Evolutionary conservation across 2,329 filamentous ascomycete genomes (phyloP).

Genomic region (Epichloe hybrida): DNA sequence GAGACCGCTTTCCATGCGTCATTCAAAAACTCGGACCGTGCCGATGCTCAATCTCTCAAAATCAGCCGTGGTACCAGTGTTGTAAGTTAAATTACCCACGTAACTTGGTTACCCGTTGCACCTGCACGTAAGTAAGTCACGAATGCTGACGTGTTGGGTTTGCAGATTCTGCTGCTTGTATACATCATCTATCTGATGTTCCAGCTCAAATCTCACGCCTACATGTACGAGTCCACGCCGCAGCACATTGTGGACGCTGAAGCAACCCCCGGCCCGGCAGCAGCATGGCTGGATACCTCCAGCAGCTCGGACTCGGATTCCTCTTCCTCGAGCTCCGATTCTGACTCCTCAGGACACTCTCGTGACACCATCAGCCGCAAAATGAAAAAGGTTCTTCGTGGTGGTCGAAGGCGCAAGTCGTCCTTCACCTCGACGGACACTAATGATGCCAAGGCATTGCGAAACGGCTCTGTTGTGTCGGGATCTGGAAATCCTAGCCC

Average conservation of each 20-base stretch:
- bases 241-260: slow-evolving; percentile 90
- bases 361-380: slow-evolving; percentile 55
- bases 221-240: slow-evolving; percentile 84
- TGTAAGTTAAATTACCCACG: slow-evolving; percentile 31
- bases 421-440: slow-evolving; percentile 57
- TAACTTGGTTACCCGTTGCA: slow-evolving; percentile 8
- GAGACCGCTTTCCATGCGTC: slow-evolving; percentile 86
- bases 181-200: slow-evolving; percentile 78
- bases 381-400: slow-evolving; percentile 62
- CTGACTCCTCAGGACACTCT: slow-evolving; percentile 45
- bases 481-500: slow-evolving; percentile 19
- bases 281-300: slow-evolving; percentile 67
- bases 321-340: slow-evolving; percentile 54
- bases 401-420: slow-evolving; percentile 61
- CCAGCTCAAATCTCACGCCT: slow-evolving; percentile 82
- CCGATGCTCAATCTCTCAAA: slow-evolving; percentile 60
- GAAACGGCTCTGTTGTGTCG: slow-evolving; percentile 27
- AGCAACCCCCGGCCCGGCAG: slow-evolving; percentile 75
- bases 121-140: background rate
- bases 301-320: slow-evolving; percentile 37
- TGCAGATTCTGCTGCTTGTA: slow-evolving; percentile 59
- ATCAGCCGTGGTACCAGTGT: slow-evolving; percentile 86
- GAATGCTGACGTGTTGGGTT: background rate
- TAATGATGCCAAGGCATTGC: slow-evolving; percentile 17
- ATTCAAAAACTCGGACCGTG: slow-evolving; percentile 48